Base-by-base conservation (phyloP, 768 basidiomycete species). In the Lactarius hatsudake region DNA sequence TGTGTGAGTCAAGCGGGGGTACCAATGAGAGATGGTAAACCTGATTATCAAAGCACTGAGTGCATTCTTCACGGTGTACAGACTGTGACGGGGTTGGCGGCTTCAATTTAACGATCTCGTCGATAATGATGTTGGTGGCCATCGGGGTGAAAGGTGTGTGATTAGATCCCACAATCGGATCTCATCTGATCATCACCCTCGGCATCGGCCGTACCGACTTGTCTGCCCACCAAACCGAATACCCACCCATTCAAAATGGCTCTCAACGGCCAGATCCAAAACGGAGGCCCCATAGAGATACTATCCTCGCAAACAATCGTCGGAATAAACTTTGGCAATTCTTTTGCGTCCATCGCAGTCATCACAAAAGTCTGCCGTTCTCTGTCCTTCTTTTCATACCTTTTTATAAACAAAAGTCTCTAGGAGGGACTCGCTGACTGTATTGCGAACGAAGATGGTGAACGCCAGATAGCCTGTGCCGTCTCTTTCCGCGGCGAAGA, bases 361-460 rank as follows among this genome's bases (percentile, higher is more conserved):
- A 89, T 97, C 74, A 93, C 91, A 72, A 98, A 97, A 84, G 95
- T 91, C 58, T 30, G 84, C 74, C 28, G 17, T 32, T 45, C 56
- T 60, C 59, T 43, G 10, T 32, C 18, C 42, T 36, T 43, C 30
- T 53, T 61, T 30, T 42, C 56, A n/a, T 59, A 54, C 18, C 23
- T 62, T 38, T 55, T 45, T 48, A 18, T 7, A 23, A 43, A 43
- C 18, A 7, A 34, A 32, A 20, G 40, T 30, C 51, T 64, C 23
- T 64, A 96, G 94, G 94, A 97, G 78, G 93, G 93, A 15, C 81
- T 91, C 36, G 89, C 96, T 53, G 93, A 95, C 74, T 96, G 93
- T 75, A 98, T 98, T 68, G 97, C 96, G 6, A 98, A 98, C 76
- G 96, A 98, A 75, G 96, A 98, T 75, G 96, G 97, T 36, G 96